Evolutionary conservation across 2,329 filamentous ascomycete genomes (phyloP).

Genomic region (Colletotrichum liriopes): DNA sequence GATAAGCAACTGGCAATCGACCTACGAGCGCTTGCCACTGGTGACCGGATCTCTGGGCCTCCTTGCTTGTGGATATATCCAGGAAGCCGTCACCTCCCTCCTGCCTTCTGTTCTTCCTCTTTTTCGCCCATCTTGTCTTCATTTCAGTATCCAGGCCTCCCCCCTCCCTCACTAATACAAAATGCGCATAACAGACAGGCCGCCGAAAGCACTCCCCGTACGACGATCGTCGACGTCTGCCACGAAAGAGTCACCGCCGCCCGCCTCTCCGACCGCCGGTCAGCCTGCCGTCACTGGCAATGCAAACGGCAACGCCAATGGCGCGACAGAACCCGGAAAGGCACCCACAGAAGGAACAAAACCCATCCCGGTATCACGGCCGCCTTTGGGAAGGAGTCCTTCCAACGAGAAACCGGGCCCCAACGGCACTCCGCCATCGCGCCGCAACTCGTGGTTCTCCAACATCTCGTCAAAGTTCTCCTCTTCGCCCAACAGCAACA

Average conservation of each 20-base stretch:
- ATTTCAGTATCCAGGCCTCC: neutral
- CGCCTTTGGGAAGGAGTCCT: constrained; percentile 50
- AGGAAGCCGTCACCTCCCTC: constrained; percentile 23
- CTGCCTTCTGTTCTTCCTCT: neutral
- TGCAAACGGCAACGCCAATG: constrained; percentile 36
- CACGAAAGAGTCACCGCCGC: constrained; percentile 27
- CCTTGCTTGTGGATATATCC: constrained; percentile 31
- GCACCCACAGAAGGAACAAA: constrained; percentile 44
- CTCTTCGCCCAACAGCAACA: constrained; percentile 62
- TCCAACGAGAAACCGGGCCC: constrained; percentile 52
- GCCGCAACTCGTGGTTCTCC: constrained; percentile 91
- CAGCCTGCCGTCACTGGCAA: constrained; percentile 26
- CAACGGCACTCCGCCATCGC: constrained; percentile 58
- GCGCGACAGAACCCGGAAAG: constrained; percentile 28
- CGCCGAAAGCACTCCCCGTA: constrained; percentile 28
- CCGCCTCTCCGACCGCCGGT: constrained; percentile 28
- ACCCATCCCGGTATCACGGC: constrained; percentile 50
- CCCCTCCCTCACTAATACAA: constrained; percentile 19
- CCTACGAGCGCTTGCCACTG: constrained; percentile 32
- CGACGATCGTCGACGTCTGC: constrained; percentile 34
- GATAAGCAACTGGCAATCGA: constrained; percentile 34
- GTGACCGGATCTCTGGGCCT: constrained; percentile 24
- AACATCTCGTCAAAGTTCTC: constrained; percentile 95
- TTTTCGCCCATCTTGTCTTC: constrained; percentile 13
- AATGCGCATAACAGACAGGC: constrained; percentile 40